These are phyloP conservation scores for Entoloma clypeatum DNA, from an alignment of 1,284 basidiomycete species.

Conservation along the genomic window DNA sequence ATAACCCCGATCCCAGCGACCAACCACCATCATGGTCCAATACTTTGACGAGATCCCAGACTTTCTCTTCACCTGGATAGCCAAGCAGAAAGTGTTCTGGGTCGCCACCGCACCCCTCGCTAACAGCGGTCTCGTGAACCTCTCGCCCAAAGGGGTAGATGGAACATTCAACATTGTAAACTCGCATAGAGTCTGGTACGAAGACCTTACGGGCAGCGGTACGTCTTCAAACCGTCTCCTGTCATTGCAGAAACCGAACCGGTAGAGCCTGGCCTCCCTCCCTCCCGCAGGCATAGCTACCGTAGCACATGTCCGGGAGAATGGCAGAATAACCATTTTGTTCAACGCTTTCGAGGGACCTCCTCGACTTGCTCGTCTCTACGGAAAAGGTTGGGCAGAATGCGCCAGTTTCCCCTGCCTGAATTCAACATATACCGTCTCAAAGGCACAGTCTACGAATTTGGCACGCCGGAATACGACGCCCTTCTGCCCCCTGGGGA, in stretches of 20 bases:
- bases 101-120: conserved; percentile 52
- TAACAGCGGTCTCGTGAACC: conserved; percentile 47
- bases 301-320: conserved; percentile 56
- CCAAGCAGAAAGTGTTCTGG: conserved; percentile 55
- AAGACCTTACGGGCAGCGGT: conserved; percentile 58
- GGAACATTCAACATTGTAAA: conserved; percentile 51
- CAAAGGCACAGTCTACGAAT: conserved; percentile 46
- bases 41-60: conserved; percentile 43
- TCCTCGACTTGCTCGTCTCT: conserved; percentile 47
- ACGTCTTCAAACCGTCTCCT: conserved; percentile 13
- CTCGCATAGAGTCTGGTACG: conserved; percentile 51
- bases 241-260: neutral
- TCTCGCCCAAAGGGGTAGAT: conserved; percentile 49
- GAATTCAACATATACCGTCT: too few relatives aligned
- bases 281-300: conserved; percentile 48
- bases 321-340: conserved; percentile 51
- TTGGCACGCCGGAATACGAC: conserved; percentile 49
- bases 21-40: conserved; percentile 36
- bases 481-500: conserved; percentile 36
- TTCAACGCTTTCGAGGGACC: conserved; percentile 57
- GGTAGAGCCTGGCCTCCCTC: neutral
- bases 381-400: conserved; percentile 44
- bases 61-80: conserved; percentile 45
- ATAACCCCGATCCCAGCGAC: too few relatives aligned
- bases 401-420: neutral